Evolutionary conservation across 208 protist species (phyloP).

Genomic region (Strigomonas culicis): DNA sequence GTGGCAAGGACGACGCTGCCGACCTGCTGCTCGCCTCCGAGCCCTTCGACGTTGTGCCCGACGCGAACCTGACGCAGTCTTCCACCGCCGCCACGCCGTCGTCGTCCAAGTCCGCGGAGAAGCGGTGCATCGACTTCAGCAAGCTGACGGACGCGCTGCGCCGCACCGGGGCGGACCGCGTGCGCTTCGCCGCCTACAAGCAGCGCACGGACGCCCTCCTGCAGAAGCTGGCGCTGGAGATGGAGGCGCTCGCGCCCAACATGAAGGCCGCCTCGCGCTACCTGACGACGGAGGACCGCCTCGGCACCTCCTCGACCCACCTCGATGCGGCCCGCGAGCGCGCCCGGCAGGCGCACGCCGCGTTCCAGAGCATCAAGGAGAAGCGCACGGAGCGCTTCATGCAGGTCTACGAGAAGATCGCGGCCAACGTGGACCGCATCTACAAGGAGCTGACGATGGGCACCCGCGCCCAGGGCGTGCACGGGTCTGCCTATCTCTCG

Average conservation of each 20-base stretch:
- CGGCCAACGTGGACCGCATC: constrained; percentile 85
- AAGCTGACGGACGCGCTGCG: constrained; percentile 46
- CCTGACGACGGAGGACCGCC: constrained; percentile 54
- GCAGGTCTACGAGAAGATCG: constrained; percentile 91
- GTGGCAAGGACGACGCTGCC: not conserved
- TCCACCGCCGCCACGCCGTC: constrained; percentile 1
- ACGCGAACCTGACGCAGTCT: not conserved
- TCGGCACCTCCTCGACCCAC: constrained; percentile 65
- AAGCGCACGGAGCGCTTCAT: constrained; percentile 91
- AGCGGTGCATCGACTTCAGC: constrained; percentile 73
- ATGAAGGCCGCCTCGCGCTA: constrained; percentile 70
- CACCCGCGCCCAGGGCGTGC: constrained; percentile 59
- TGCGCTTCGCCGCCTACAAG: constrained; percentile 55
- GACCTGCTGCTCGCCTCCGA: constrained; percentile 38
- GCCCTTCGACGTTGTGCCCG: constrained; percentile 33
- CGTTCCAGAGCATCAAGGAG: constrained; percentile 87
- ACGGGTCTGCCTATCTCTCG: constrained; percentile 93
- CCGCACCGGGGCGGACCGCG: constrained; percentile 32
- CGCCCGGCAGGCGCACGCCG: constrained; percentile 62
- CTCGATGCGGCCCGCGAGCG: constrained; percentile 72
- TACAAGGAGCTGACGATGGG: constrained; percentile 95
- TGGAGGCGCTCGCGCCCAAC: constrained; percentile 83
- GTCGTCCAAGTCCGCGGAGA: constrained; percentile 12
- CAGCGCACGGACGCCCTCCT: constrained; percentile 50
- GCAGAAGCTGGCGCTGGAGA: constrained; percentile 50